Percentiles rank a stretch among this genome's conserved stretches.
Evolutionary conservation across 2,329 filamentous ascomycete genomes (phyloP).

Genomic region (Microsporum ferrugineum): DNA sequence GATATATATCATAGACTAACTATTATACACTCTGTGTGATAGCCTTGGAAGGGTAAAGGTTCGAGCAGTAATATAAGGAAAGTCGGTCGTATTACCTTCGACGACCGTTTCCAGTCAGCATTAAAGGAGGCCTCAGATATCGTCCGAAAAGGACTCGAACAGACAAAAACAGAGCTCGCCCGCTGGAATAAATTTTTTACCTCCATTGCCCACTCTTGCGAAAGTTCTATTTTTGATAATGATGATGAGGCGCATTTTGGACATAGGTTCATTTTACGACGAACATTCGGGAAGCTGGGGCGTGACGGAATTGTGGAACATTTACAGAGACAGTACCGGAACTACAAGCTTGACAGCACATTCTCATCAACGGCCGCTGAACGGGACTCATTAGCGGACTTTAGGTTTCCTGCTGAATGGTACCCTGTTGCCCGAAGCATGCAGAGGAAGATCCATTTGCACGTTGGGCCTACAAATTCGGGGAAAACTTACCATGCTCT

Average conservation of each 20-base stretch:
- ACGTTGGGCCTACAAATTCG: conserved; percentile 94
- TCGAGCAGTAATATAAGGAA: background rate
- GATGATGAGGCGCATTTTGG: background rate
- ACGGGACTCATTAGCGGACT: conserved; percentile 60
- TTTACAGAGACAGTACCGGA: conserved; percentile 46
- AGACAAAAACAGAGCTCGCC: background rate
- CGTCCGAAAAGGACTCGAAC: background rate
- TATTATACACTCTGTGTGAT: background rate
- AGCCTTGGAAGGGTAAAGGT: background rate
- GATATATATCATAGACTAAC: background rate
- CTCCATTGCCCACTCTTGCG: background rate
- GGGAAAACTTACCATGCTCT: conserved; percentile 95
- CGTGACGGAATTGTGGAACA: background rate
- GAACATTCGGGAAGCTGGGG: background rate
- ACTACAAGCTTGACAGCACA: conserved; percentile 47
- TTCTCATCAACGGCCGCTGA: conserved; percentile 48
- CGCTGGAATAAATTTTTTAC: background rate
- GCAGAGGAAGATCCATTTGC: conserved; percentile 75
- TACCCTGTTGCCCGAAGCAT: conserved; percentile 70
- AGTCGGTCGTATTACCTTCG: background rate
- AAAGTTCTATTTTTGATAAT: background rate
- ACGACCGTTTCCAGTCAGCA: background rate
- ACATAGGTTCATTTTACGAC: background rate
- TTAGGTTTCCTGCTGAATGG: conserved; percentile 87
- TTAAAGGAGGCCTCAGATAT: background rate